These are phyloP conservation scores for Fusarium odoratissimum DNA, from an alignment of 2,329 filamentous ascomycete genomes.

Conservation along the genomic window DNA sequence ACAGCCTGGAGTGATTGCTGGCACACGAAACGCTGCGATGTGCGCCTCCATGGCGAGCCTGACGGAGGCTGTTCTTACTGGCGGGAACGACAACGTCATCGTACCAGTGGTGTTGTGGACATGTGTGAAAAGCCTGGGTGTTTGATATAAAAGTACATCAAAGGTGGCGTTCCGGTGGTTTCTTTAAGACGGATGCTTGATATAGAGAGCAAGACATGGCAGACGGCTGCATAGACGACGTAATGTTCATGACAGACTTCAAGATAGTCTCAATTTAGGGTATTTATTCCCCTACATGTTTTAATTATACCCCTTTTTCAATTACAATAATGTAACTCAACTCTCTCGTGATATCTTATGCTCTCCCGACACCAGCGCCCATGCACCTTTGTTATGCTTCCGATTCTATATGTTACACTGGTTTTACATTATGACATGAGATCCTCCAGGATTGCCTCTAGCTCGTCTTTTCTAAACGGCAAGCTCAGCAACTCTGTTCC, in stretches of 20 bases:
- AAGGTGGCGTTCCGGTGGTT: constrained; percentile 29
- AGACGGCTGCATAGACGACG: constrained; percentile 33
- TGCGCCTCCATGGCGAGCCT: constrained; percentile 87
- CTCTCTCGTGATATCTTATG: not conserved
- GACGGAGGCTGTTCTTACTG: constrained; percentile 94
- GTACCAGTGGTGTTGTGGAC: constrained; percentile 95
- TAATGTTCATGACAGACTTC: constrained; percentile 38
- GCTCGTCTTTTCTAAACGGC: constrained; percentile 87
- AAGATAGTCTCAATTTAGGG: constrained; percentile 7
- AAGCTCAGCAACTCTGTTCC: constrained; percentile 88
- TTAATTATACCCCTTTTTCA: constrained; percentile 31
- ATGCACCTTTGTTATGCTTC: constrained; percentile 13
- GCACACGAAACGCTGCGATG: constrained; percentile 73
- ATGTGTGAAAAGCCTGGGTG: constrained; percentile 81
- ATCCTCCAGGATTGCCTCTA: constrained; percentile 90
- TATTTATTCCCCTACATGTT: not conserved
- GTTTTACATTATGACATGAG: constrained; percentile 47
- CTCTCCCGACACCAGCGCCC: constrained; percentile 17
- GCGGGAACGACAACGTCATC: constrained; percentile 98
- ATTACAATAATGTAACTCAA: constrained; percentile 10
- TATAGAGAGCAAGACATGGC: constrained; percentile 20
- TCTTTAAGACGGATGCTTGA: not conserved
- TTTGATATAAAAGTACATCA: constrained; percentile 53
- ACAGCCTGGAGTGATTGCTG: constrained; percentile 52
- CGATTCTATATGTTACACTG: constrained; percentile 9